Evolutionary conservation across 352 stramenopile genomes (phyloP).

Genomic region (Albugo candida): DNA sequence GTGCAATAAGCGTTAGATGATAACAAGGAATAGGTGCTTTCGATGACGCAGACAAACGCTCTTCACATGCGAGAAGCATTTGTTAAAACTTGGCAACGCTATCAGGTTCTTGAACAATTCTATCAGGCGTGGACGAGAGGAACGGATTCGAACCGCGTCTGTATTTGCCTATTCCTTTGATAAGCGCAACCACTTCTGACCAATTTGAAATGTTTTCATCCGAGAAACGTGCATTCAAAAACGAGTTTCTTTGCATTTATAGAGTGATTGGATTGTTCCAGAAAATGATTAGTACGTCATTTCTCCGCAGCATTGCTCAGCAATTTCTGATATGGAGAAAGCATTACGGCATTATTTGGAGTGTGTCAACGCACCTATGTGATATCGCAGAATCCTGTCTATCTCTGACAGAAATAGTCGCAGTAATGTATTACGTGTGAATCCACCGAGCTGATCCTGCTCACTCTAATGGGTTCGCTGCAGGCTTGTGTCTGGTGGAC

Average conservation of each 20-base stretch:
- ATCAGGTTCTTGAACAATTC: constrained; percentile 15
- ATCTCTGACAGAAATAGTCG: too few relatives aligned
- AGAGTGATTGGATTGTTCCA: too few relatives aligned
- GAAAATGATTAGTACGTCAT: constrained; percentile 69
- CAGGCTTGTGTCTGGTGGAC: constrained; percentile 61
- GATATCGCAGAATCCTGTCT: constrained; percentile 61
- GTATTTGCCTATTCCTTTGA: constrained; percentile 74
- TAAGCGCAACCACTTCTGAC: constrained; percentile 37
- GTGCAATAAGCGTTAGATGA: too few relatives aligned
- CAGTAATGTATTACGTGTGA: constrained; percentile 14
- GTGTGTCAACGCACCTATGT: constrained; percentile 57
- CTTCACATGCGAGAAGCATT: too few relatives aligned
- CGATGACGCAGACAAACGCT: too few relatives aligned
- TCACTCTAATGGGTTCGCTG: background rate
- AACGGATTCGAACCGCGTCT: constrained; percentile 36
- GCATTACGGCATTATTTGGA: constrained; percentile 47
- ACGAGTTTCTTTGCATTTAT: constrained; percentile 11
- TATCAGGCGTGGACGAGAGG: constrained; percentile 17
- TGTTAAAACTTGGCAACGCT: too few relatives aligned
- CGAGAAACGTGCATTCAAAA: background rate
- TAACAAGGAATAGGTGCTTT: too few relatives aligned
- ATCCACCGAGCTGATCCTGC: constrained; percentile 1
- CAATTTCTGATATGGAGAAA: constrained; percentile 39
- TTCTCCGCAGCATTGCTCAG: constrained; percentile 49
- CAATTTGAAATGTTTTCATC: constrained; percentile 20